Conservation (phyloP, 2,329 filamentous ascomycete species). For the Rhynchosporium agropyri region DNA sequence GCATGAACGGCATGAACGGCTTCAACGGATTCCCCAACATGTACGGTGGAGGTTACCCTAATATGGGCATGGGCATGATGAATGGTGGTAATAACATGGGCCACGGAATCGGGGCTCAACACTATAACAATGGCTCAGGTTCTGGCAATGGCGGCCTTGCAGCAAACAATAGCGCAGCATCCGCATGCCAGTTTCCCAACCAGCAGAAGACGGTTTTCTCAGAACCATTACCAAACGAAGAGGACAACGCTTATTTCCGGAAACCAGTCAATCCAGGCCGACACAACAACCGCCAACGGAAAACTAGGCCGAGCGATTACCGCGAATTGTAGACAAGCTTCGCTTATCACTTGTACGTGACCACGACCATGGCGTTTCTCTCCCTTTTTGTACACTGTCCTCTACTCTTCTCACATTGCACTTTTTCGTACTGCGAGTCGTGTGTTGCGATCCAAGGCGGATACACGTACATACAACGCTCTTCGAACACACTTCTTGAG, state of each 20-base stretch:
- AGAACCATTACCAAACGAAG: slow-evolving; percentile 61
- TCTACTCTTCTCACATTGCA: slow-evolving; percentile 1
- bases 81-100: slow-evolving; percentile 18
- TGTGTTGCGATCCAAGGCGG: background rate
- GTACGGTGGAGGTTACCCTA: slow-evolving; percentile 37
- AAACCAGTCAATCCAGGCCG: slow-evolving; percentile 95
- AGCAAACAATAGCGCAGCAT: slow-evolving; percentile 35
- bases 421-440: background rate
- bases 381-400: background rate
- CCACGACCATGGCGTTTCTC: background rate
- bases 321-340: slow-evolving; percentile 64
- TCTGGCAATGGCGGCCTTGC: slow-evolving; percentile 24
- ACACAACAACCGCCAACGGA: slow-evolving; percentile 77
- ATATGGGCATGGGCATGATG: slow-evolving; percentile 40
- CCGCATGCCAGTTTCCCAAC: slow-evolving; percentile 52
- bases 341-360: background rate
- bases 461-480: slow-evolving; percentile 5
- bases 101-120: slow-evolving; percentile 11
- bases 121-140: slow-evolving; percentile 1
- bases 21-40: slow-evolving; percentile 29
- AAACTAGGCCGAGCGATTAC: slow-evolving; percentile 87
- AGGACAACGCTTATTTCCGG: slow-evolving; percentile 91
- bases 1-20: slow-evolving; percentile 48
- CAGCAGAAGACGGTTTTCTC: slow-evolving; percentile 54
- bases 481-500: background rate